phyloP scores from a whole-genome alignment of 306 rosid species.

The Cyamopsis tetragonoloba region DNA sequence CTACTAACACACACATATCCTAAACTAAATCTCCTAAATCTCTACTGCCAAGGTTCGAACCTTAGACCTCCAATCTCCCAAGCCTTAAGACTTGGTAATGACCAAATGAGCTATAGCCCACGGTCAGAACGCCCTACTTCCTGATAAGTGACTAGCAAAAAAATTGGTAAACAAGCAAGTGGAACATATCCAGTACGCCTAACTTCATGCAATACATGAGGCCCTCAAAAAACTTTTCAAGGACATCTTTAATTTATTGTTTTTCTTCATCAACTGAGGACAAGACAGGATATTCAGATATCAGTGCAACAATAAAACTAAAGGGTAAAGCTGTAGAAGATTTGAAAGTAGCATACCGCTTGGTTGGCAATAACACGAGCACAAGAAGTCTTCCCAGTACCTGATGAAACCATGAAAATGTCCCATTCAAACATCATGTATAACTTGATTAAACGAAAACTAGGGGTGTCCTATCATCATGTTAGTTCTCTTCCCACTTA shows the following conservation, averaged over 20 bases:
- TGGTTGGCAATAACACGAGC: constrained; percentile 95
- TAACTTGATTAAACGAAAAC: background rate
- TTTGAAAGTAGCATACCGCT: constrained; percentile 52
- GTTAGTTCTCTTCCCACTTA: constrained; percentile 8
- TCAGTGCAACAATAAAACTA: background rate
- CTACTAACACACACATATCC: no score
- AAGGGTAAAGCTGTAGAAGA: background rate
- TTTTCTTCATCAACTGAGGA: background rate
- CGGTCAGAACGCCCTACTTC: background rate
- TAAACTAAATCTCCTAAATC: no score
- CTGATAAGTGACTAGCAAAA: background rate
- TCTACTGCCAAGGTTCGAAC: no score
- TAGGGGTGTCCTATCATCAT: background rate
- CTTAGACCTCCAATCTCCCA: no score
- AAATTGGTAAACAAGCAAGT: constrained; percentile 4
- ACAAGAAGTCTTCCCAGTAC: constrained; percentile 93
- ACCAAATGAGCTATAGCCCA: no score
- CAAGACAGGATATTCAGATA: background rate
- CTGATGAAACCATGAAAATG: constrained; percentile 59
- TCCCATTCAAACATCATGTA: constrained; percentile 5
- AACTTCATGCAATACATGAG: background rate
- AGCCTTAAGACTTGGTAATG: no score
- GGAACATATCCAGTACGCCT: background rate
- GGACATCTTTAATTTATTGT: background rate
- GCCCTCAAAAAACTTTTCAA: background rate